Percentiles rank a stretch among this genome's conserved stretches.
Evolutionary conservation across 257 asterid species (phyloP).

Genomic region (Solanum appendiculatum): DNA sequence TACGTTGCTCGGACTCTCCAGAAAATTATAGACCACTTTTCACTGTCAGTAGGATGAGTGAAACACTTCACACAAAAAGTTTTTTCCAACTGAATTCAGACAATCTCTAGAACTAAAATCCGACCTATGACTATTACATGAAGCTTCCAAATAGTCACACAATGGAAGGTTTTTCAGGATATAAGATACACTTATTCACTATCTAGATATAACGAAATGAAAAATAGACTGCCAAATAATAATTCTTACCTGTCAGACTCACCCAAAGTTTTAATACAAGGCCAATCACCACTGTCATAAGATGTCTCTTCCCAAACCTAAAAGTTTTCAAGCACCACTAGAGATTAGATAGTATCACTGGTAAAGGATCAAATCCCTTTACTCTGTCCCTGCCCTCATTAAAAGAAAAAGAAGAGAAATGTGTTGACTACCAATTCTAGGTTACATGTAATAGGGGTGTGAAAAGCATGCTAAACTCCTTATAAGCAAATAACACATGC

Average conservation of each 20-base stretch:
- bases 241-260: conserved; percentile 48
- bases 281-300: conserved; percentile 70
- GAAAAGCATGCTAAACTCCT: background rate
- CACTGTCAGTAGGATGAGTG: background rate
- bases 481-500: background rate
- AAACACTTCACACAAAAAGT: background rate
- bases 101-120: background rate
- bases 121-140: background rate
- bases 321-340: conserved; percentile 1
- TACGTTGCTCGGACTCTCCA: too few relatives aligned
- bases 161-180: background rate
- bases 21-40: background rate
- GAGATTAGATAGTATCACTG: background rate
- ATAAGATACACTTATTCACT: background rate
- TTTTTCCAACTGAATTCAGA: background rate
- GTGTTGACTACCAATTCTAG: background rate
- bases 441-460: background rate
- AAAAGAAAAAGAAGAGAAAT: background rate
- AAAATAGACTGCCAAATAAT: background rate
- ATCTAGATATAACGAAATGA: background rate
- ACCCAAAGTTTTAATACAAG: conserved; percentile 61
- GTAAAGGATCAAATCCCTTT: background rate
- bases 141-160: background rate
- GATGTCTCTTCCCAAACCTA: conserved; percentile 66
- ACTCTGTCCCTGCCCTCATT: background rate